These are phyloP conservation scores for Saraca asoca DNA, from an alignment of 331 rosid species.

Conservation along the genomic window DNA sequence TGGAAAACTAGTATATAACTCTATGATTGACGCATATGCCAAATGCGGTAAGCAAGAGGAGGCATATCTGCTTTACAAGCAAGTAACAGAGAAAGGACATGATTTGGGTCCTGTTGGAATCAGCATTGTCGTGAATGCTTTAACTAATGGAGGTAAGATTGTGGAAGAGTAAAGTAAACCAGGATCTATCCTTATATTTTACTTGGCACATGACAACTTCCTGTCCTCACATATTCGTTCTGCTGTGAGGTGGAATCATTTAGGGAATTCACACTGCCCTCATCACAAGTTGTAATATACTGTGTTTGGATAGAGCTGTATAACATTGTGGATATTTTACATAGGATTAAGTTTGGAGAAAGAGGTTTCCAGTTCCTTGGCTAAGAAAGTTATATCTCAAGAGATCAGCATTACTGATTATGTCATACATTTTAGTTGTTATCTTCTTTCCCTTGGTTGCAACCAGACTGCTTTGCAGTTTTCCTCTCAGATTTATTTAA, in stretches of 20 bases:
- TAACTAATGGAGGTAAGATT: constrained; percentile 67
- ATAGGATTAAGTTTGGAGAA: neutral
- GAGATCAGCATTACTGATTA: neutral
- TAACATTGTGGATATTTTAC: constrained; percentile 5
- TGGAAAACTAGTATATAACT: constrained; percentile 48
- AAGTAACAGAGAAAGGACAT: constrained; percentile 55
- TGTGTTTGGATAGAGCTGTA: neutral
- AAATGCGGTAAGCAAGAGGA: constrained; percentile 76
- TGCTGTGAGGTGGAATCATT: constrained; percentile 8
- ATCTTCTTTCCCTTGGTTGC: neutral
- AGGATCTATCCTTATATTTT: neutral
- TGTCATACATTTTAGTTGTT: neutral
- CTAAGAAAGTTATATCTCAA: neutral
- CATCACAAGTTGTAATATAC: constrained; percentile 2
- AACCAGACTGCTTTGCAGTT: neutral
- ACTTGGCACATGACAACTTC: constrained; percentile 3
- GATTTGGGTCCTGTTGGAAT: constrained; percentile 71
- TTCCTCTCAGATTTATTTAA: neutral
- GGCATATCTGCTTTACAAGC: constrained; percentile 70
- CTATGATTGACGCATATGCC: constrained; percentile 80
- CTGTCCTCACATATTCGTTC: constrained; percentile 16
- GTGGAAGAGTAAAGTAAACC: constrained; percentile 18
- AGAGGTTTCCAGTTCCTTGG: neutral
- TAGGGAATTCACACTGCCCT: neutral
- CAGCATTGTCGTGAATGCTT: constrained; percentile 80